Evolutionary conservation across 371 early-diverging fungal genomes (phyloP).

Genomic region (Capillidium rhysosporum): DNA sequence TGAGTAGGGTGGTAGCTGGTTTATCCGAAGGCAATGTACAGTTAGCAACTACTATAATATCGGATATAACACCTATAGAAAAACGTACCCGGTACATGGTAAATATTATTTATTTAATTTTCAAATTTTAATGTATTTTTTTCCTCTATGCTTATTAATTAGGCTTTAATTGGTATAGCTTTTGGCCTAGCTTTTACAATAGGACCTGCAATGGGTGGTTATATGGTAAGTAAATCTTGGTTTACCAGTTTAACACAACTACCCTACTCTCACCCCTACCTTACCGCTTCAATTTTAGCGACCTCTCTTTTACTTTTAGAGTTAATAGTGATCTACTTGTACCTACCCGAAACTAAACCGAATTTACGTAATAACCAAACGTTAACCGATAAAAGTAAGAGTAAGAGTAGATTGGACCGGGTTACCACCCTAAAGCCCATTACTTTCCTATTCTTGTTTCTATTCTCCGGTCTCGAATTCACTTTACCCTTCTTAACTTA

Average conservation of each 20-base stretch:
- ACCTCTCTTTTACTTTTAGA: slow-evolving; percentile 58
- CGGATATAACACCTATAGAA: slow-evolving; percentile 68
- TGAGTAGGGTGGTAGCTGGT: slow-evolving; percentile 81
- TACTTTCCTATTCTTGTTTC: slow-evolving; percentile 71
- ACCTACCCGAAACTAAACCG: slow-evolving; percentile 62
- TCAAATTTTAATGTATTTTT: slow-evolving; percentile 16
- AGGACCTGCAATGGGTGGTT: slow-evolving; percentile 87
- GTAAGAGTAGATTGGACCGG: slow-evolving; percentile 5
- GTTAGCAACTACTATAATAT: slow-evolving; percentile 82
- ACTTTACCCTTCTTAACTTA: slow-evolving; percentile 89
- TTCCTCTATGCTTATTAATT: not conserved
- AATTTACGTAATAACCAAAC: slow-evolving; percentile 15
- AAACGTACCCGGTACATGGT: slow-evolving; percentile 51
- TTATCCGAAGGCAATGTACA: slow-evolving; percentile 94
- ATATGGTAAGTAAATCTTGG: slow-evolving; percentile 59
- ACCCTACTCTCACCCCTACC: slow-evolving; percentile 41
- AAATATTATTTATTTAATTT: no score
- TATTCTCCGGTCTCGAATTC: slow-evolving; percentile 96
- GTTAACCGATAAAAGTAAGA: slow-evolving; percentile 8
- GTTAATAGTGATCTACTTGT: slow-evolving; percentile 41
- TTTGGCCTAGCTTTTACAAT: slow-evolving; percentile 90
- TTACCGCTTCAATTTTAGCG: slow-evolving; percentile 70
- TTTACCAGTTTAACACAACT: slow-evolving; percentile 24
- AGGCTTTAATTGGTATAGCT: slow-evolving; percentile 91
- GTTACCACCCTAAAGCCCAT: slow-evolving; percentile 13